Conservation (phyloP, 2,329 filamentous ascomycete genomes). For the Allantophomopsis cytisporea region DNA sequence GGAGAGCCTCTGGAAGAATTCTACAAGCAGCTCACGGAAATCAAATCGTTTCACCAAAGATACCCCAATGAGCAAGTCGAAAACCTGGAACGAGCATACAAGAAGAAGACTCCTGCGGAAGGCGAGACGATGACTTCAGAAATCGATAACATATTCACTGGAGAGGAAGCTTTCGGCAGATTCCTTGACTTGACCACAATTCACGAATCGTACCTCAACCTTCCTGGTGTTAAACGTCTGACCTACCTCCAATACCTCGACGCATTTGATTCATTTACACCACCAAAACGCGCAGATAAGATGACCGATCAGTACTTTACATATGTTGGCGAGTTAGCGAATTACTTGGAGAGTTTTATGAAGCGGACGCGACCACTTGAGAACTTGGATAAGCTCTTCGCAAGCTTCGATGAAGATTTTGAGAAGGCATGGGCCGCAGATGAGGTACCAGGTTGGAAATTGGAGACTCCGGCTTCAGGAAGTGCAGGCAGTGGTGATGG, state of each 20-base stretch:
- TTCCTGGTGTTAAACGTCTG: constrained; percentile 72
- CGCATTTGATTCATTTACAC: constrained; percentile 73
- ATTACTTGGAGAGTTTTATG: constrained; percentile 83
- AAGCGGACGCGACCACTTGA: constrained; percentile 74
- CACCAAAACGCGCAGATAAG: constrained; percentile 70
- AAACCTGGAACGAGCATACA: constrained; percentile 88
- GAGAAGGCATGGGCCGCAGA: constrained; percentile 70
- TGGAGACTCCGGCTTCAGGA: constrained; percentile 25
- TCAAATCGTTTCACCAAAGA: constrained; percentile 77
- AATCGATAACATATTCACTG: constrained; percentile 86
- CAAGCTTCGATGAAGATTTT: constrained; percentile 71
- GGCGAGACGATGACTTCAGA: constrained; percentile 50
- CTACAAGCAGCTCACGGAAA: constrained; percentile 67
- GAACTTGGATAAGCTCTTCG: constrained; percentile 67
- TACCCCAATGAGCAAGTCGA: constrained; percentile 94
- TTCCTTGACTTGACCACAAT: constrained; percentile 78
- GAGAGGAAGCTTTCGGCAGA: constrained; percentile 85
- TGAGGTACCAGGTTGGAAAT: constrained; percentile 66
- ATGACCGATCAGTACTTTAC: constrained; percentile 85
- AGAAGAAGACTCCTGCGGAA: constrained; percentile 50
- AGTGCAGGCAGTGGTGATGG: constrained; percentile 37
- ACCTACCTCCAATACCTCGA: constrained; percentile 91
- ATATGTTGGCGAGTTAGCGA: constrained; percentile 68
- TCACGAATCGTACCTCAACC: constrained; percentile 83
- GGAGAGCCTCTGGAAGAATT: constrained; percentile 87